A percentile compares a stretch with the other conserved stretches of the same genome.
Evolutionary conservation across 164 flowering plant species (phyloP).

Genomic region (Berberis thunbergii): DNA sequence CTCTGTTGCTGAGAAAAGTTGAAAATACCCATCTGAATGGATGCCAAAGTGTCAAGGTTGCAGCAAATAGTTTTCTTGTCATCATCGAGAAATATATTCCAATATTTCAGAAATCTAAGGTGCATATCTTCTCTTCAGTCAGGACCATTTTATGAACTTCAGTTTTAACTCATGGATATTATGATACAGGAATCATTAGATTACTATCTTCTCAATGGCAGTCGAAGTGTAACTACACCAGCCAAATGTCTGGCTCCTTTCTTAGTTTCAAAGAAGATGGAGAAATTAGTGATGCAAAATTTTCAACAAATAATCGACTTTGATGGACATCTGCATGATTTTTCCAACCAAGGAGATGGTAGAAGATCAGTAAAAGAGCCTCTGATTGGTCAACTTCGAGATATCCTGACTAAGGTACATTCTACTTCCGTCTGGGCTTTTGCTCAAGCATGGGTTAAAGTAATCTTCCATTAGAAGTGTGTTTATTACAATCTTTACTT

Average conservation of each 20-base stretch:
- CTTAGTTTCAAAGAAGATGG: slow-evolving; percentile 49
- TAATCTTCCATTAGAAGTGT: too few relatives aligned
- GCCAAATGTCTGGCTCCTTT: slow-evolving; percentile 19
- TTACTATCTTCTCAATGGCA: slow-evolving; percentile 39
- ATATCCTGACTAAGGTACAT: slow-evolving; percentile 37
- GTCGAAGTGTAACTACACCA: slow-evolving; percentile 18
- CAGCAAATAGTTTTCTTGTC: slow-evolving; percentile 20
- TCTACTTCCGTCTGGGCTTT: not conserved
- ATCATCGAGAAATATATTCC: slow-evolving; percentile 45
- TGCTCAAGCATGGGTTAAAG: not conserved
- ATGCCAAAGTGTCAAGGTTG: slow-evolving; percentile 43
- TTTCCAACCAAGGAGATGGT: slow-evolving; percentile 18
- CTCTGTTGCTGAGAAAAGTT: slow-evolving; percentile 43
- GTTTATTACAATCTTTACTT: too few relatives aligned
- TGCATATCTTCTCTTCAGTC: slow-evolving; percentile 9
- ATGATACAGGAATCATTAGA: slow-evolving; percentile 57
- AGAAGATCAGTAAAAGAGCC: slow-evolving; percentile 29
- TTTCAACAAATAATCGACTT: slow-evolving; percentile 43
- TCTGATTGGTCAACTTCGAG: slow-evolving; percentile 39
- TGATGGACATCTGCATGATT: slow-evolving; percentile 28
- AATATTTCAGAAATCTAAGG: slow-evolving; percentile 61
- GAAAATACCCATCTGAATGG: slow-evolving; percentile 37
- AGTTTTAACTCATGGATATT: not conserved
- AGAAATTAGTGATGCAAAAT: slow-evolving; percentile 36
- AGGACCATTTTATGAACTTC: not conserved